These are phyloP conservation scores for Isoetes taiwanensis DNA, from an alignment of 75 land plant species.

Conservation along the genomic window DNA sequence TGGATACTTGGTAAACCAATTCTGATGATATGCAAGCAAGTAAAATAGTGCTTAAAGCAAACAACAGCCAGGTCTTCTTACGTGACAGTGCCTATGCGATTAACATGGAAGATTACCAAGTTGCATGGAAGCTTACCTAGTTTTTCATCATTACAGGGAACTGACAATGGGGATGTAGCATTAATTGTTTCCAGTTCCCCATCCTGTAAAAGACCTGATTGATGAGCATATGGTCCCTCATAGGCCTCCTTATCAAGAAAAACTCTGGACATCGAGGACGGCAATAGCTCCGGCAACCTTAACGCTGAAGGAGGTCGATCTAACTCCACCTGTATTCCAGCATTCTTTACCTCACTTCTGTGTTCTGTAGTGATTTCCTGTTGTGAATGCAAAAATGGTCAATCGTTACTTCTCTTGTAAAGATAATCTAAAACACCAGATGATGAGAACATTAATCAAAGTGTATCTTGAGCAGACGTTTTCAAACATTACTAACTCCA, in stretches of 20 bases:
- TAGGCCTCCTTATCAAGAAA: constrained; percentile 34
- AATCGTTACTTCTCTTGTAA: not conserved
- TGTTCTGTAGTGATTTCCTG: constrained; percentile 47
- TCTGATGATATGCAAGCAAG: too few relatives aligned
- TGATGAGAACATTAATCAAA: constrained; percentile 11
- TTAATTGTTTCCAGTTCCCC: constrained; percentile 17
- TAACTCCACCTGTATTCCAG: constrained; percentile 48
- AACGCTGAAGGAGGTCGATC: constrained; percentile 51
- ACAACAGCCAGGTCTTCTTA: too few relatives aligned
- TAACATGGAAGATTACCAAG: too few relatives aligned
- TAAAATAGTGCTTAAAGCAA: too few relatives aligned
- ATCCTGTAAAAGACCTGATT: too few relatives aligned
- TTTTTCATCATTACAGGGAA: constrained; percentile 18
- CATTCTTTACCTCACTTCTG: constrained; percentile 30
- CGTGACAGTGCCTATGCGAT: too few relatives aligned
- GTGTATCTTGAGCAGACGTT: not conserved
- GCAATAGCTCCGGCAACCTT: constrained; percentile 67
- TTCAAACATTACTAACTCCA: too few relatives aligned
- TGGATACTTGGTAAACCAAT: too few relatives aligned
- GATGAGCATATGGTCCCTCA: too few relatives aligned
- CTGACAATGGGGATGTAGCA: constrained; percentile 26
- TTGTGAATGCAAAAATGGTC: not conserved
- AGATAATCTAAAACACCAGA: constrained; percentile 4
- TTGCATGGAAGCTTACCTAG: constrained; percentile 16
- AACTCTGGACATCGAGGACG: constrained; percentile 41